A percentile compares a stretch with the other conserved stretches of the same genome.
These are phyloP conservation scores for Barbatosphaeria neglecta DNA, from an alignment of 495 filamentous ascomycete genomes.

Conservation along the genomic window DNA sequence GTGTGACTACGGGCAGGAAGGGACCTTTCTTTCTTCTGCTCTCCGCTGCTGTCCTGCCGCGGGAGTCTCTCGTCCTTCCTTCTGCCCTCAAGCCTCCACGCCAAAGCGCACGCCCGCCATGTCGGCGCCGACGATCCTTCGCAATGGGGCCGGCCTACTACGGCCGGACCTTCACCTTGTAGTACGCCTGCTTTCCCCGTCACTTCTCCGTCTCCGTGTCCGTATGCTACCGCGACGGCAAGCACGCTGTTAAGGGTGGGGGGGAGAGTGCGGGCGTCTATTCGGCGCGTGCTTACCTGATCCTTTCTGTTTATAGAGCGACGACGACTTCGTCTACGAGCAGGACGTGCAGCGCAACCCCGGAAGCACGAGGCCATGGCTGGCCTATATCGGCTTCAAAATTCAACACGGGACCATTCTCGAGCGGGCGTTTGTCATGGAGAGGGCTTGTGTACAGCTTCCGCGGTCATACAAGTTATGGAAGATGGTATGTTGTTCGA, in stretches of 20 bases:
- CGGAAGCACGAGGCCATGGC: slow-evolving; percentile 86
- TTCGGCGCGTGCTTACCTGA: too few relatives aligned
- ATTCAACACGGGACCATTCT: slow-evolving; percentile 72
- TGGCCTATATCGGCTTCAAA: slow-evolving; percentile 90
- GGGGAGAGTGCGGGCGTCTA: too few relatives aligned
- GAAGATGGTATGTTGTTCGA: slow-evolving; percentile 74
- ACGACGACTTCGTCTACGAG: slow-evolving; percentile 89
- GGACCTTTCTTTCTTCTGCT: background rate
- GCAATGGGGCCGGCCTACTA: background rate
- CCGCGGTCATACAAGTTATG: slow-evolving; percentile 96
- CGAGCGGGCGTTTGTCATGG: slow-evolving; percentile 91
- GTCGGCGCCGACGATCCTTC: background rate
- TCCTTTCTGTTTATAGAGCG: slow-evolving; percentile 38
- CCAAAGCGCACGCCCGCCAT: background rate
- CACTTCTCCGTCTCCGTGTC: background rate
- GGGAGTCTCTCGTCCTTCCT: background rate
- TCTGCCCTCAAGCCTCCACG: slow-evolving; percentile 1
- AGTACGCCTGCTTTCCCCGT: slow-evolving; percentile 37
- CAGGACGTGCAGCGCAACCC: slow-evolving; percentile 85
- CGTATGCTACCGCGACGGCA: too few relatives aligned
- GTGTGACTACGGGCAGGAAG: slow-evolving; percentile 13
- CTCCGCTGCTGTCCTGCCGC: background rate
- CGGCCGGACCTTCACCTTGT: slow-evolving; percentile 36
- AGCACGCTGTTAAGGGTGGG: too few relatives aligned
- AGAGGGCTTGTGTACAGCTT: slow-evolving; percentile 78